Evolutionary conservation across 1,284 basidiomycete genomes (phyloP).

Genomic region (Rhodotorula sp.): DNA sequence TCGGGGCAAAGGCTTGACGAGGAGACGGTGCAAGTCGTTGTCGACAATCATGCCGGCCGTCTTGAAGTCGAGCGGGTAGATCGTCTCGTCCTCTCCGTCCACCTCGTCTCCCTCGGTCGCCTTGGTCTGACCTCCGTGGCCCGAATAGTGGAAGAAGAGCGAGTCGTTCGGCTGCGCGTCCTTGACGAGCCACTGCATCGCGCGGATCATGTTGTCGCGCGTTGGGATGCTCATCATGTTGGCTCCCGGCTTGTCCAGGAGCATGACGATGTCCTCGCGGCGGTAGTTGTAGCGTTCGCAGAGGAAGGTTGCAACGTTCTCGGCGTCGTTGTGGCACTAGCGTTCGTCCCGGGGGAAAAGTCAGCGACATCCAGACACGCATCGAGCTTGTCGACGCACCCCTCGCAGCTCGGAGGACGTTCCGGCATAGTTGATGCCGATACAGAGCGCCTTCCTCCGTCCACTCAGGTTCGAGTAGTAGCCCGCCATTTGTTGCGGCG

Average conservation of each 20-base stretch:
- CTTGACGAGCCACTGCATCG: conserved; percentile 86
- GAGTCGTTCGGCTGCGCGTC: conserved; percentile 73
- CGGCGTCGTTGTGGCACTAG: conserved; percentile 76
- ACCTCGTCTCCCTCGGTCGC: conserved; percentile 59
- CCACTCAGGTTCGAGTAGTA: conserved; percentile 46
- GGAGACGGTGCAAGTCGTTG: conserved; percentile 54
- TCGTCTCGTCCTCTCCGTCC: conserved; percentile 55
- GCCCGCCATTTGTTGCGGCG: conserved; percentile 16
- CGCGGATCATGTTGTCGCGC: conserved; percentile 75
- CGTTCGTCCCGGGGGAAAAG: no score
- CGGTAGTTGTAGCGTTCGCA: conserved; percentile 64
- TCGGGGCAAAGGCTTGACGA: conserved; percentile 59
- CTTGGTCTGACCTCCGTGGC: conserved; percentile 76
- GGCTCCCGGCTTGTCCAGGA: conserved; percentile 71
- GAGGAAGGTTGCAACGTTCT: conserved; percentile 72
- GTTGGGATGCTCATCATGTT: conserved; percentile 66
- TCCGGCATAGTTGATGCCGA: conserved; percentile 60
- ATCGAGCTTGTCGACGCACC: no score
- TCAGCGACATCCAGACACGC: no score
- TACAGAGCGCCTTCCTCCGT: conserved; percentile 41
- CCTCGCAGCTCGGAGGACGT: conserved; percentile 48
- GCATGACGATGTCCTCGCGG: conserved; percentile 76
- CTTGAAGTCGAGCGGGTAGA: conserved; percentile 80
- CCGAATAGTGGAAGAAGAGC: conserved; percentile 88
- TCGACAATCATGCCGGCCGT: conserved; percentile 72